Conservation (phyloP, 495 filamentous ascomycete genomes). For the Entonaema liquescens region DNA sequence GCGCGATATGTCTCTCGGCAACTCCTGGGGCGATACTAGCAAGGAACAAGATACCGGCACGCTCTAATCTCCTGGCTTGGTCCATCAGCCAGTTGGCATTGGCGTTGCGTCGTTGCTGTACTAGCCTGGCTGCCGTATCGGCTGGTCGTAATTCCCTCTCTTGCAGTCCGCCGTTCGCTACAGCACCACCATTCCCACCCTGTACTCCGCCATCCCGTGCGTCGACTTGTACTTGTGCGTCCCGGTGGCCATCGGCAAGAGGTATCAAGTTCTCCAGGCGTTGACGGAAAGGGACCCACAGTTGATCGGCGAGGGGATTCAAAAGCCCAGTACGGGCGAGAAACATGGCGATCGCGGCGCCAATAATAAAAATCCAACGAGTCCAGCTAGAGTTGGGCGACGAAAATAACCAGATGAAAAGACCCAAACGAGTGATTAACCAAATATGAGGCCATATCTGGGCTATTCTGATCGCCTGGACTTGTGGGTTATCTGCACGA, state of each 20-base stretch:
- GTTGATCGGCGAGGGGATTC: slow-evolving; percentile 61
- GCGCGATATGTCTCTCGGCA: slow-evolving; percentile 81
- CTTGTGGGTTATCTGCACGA: slow-evolving; percentile 54
- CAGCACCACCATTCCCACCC: slow-evolving; percentile 30
- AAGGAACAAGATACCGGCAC: slow-evolving; percentile 81
- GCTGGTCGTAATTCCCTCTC: slow-evolving; percentile 56
- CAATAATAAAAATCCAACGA: slow-evolving; percentile 70
- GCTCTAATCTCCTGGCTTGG: slow-evolving; percentile 70
- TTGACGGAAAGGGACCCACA: slow-evolving; percentile 70
- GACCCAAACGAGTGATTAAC: slow-evolving; percentile 77
- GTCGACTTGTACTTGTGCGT: slow-evolving; percentile 37
- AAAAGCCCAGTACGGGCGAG: slow-evolving; percentile 72
- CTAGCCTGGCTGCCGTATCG: slow-evolving; percentile 62
- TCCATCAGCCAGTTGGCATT: slow-evolving; percentile 64
- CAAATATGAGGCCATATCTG: slow-evolving; percentile 70
- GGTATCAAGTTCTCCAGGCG: slow-evolving; percentile 79
- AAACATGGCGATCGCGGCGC: slow-evolving; percentile 66
- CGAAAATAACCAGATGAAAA: slow-evolving; percentile 83
- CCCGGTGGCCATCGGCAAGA: slow-evolving; percentile 47
- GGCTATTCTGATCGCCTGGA: slow-evolving; percentile 55
- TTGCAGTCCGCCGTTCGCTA: slow-evolving; percentile 11
- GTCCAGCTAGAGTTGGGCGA: slow-evolving; percentile 74
- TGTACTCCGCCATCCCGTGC: slow-evolving; percentile 29
- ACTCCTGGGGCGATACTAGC: slow-evolving; percentile 87
- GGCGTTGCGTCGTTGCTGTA: slow-evolving; percentile 58